Percentiles rank a stretch among this genome's conserved stretches.
These are phyloP conservation scores for Candida insectalens DNA, from an alignment of 805 yeast species.

Conservation along the genomic window DNA sequence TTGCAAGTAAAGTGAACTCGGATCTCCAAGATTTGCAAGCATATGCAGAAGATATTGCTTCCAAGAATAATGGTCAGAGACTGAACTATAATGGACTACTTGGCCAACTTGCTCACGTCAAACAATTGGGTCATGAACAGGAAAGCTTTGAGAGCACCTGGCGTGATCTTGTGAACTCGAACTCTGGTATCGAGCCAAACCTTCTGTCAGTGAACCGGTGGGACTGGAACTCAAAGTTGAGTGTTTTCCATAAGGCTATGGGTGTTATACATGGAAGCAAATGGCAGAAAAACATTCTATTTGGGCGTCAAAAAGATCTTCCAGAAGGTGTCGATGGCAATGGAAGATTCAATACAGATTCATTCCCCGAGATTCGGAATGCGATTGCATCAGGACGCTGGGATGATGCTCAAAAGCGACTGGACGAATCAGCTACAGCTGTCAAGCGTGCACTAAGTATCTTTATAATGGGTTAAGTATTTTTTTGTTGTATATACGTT, in stretches of 20 bases:
- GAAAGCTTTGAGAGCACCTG: slow-evolving; percentile 54
- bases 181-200: slow-evolving; percentile 63
- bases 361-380: slow-evolving; percentile 74
- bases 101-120: slow-evolving; percentile 26
- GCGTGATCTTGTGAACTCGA: slow-evolving; percentile 42
- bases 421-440: slow-evolving; percentile 35
- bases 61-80: slow-evolving; percentile 3
- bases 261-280: too few species aligned
- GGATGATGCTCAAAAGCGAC: slow-evolving; percentile 43
- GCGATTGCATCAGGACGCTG: slow-evolving; percentile 41
- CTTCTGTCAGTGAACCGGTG: slow-evolving; percentile 61
- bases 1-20: slow-evolving; percentile 33
- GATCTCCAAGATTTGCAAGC: slow-evolving; percentile 38
- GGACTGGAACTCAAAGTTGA: slow-evolving; percentile 70
- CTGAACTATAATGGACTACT: slow-evolving; percentile 21
- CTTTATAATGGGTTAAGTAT: too few species aligned
- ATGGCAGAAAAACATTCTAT: slow-evolving; percentile 61
- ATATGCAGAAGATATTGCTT: slow-evolving; percentile 19
- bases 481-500: too few species aligned
- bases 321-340: slow-evolving; percentile 30
- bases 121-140: slow-evolving; percentile 35
- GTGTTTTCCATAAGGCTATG: slow-evolving; percentile 38
- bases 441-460: too few species aligned
- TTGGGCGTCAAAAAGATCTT: slow-evolving; percentile 58
- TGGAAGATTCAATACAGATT: slow-evolving; percentile 39